Evolutionary conservation across 768 basidiomycete species (phyloP).

Genomic region (Lenzites betulinus): DNA sequence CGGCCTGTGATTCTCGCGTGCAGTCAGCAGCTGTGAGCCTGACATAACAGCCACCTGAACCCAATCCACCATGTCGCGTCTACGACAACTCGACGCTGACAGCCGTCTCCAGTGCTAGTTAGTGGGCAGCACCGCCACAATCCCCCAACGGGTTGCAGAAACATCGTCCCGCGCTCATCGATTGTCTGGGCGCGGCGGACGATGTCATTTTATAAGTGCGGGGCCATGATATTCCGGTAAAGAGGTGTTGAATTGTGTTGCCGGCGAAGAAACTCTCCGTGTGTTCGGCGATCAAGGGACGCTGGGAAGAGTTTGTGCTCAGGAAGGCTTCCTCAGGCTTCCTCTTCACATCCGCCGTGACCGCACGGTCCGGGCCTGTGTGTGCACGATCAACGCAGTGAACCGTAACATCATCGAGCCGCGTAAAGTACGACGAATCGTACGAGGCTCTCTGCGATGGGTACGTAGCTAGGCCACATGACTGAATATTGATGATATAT

Average conservation of each 20-base stretch:
- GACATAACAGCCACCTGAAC: neutral
- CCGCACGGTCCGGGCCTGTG: too few species aligned
- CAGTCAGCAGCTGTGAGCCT: neutral
- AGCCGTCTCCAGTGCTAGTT: neutral
- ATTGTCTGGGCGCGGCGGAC: neutral
- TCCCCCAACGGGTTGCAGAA: slow-evolving; percentile 9
- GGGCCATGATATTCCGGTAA: neutral
- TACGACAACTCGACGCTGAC: neutral
- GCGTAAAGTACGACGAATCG: neutral
- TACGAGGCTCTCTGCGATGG: neutral
- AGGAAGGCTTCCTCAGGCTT: neutral
- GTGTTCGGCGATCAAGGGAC: neutral
- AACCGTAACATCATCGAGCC: neutral
- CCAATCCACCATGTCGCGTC: neutral
- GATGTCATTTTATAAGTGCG: neutral
- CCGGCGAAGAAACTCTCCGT: neutral
- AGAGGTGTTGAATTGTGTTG: neutral
- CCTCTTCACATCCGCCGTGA: too few species aligned
- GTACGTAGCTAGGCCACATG: too few species aligned
- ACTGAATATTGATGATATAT: too few species aligned
- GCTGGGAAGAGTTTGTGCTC: neutral
- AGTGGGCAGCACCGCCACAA: slow-evolving; percentile 5
- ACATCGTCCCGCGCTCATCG: too few species aligned
- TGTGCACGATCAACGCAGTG: neutral
- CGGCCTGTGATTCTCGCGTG: neutral